phyloP scores from a whole-genome alignment of 73 alveolate species.

The Effrenium voratum region DNA sequence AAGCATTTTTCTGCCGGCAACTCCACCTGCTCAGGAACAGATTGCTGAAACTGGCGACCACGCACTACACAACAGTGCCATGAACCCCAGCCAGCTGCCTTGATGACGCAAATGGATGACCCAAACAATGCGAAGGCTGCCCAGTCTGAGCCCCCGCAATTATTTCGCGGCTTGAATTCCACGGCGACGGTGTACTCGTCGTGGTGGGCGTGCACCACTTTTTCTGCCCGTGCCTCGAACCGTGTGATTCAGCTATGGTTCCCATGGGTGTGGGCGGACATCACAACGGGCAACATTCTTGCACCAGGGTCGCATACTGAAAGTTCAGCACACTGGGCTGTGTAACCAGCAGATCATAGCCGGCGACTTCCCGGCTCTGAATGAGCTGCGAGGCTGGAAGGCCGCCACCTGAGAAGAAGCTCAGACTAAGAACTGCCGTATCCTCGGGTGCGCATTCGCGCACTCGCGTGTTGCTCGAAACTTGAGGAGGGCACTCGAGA shows the following conservation, averaged over 20 bases:
- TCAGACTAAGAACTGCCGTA: background rate
- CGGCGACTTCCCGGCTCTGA: slow-evolving; percentile 35
- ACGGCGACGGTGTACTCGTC: slow-evolving; percentile 49
- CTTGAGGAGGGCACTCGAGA: slow-evolving; percentile 16
- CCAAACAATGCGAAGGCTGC: slow-evolving; percentile 31
- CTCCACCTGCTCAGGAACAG: background rate
- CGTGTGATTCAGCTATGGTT: background rate
- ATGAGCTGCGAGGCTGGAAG: background rate
- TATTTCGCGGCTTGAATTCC: slow-evolving; percentile 58
- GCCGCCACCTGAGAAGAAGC: no score
- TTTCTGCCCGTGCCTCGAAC: slow-evolving; percentile 52
- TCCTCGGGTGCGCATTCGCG: background rate
- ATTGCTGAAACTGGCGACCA: background rate
- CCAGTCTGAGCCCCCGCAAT: slow-evolving; percentile 67
- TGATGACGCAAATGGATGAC: slow-evolving; percentile 29
- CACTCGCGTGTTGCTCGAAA: no score
- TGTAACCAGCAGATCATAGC: background rate
- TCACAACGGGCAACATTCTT: background rate
- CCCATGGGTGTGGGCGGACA: background rate
- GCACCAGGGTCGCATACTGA: slow-evolving; percentile 37
- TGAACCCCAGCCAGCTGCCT: background rate
- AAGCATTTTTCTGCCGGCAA: slow-evolving; percentile 54
- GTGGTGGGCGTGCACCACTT: background rate
- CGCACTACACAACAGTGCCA: background rate
- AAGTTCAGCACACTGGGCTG: background rate